Evolutionary conservation across 2,329 filamentous ascomycete species (phyloP).

Genomic region (Byssoonygena ceratinophila): DNA sequence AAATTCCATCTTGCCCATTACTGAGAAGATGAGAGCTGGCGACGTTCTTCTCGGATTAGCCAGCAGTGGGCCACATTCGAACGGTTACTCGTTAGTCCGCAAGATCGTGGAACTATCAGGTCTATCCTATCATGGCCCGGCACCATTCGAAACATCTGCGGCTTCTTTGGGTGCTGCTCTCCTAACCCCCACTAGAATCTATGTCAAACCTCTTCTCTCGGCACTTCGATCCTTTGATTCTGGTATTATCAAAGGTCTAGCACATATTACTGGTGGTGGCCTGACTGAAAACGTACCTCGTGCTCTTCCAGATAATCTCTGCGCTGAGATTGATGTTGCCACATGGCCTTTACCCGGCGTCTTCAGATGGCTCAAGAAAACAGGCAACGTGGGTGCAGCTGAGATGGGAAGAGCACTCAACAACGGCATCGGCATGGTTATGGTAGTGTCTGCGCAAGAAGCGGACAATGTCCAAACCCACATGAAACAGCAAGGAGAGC

Average conservation of each 20-base stretch:
- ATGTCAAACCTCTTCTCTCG: constrained; percentile 70
- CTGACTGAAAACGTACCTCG: constrained; percentile 88
- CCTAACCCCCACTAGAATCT: constrained; percentile 84
- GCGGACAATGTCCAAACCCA: constrained; percentile 50
- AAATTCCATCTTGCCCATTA: constrained; percentile 61
- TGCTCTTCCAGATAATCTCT: constrained; percentile 70
- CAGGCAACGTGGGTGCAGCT: constrained; percentile 54
- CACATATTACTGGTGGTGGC: constrained; percentile 93
- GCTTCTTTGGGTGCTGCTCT: constrained; percentile 59
- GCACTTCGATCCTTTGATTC: constrained; percentile 38
- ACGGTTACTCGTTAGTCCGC: constrained; percentile 93
- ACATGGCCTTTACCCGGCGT: constrained; percentile 67
- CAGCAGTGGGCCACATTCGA: constrained; percentile 84
- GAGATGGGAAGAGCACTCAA: constrained; percentile 96
- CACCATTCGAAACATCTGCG: constrained; percentile 58
- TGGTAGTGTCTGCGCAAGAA: constrained; percentile 60
- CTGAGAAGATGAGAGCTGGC: constrained; percentile 63
- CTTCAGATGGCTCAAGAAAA: constrained; percentile 74
- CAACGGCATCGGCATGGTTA: constrained; percentile 86
- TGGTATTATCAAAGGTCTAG: constrained; percentile 59
- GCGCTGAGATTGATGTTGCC: constrained; percentile 67
- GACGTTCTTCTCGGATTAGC: constrained; percentile 78
- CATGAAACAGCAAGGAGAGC: constrained; percentile 61
- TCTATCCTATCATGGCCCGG: constrained; percentile 58
- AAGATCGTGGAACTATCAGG: constrained; percentile 68